Conservation (phyloP, 352 stramenopile genomes). For the Phytopythium oedochilum region DNA sequence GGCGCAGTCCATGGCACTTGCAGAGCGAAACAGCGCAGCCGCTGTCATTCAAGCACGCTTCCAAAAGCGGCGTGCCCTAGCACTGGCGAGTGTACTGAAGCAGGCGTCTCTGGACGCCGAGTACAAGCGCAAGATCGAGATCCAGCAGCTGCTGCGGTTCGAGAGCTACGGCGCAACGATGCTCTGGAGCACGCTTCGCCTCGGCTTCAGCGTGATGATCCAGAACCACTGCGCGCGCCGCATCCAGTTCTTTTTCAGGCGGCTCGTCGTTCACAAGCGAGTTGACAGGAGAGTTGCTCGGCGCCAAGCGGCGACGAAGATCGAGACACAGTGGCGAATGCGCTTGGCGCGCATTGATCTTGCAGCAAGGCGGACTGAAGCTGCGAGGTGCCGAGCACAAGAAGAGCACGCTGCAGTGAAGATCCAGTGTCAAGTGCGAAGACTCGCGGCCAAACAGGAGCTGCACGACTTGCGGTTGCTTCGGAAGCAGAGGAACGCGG, state of each 20-base stretch:
- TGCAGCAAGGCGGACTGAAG: conserved; percentile 2
- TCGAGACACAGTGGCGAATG: conserved; percentile 33
- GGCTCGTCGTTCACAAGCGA: conserved; percentile 23
- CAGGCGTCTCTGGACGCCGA: conserved; percentile 34
- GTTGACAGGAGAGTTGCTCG: conserved; percentile 15
- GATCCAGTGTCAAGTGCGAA: conserved; percentile 22
- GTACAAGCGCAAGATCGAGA: conserved; percentile 30
- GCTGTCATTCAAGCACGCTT: conserved; percentile 38
- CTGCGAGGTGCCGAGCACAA: conserved; percentile 4
- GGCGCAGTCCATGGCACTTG: conserved; percentile 3
- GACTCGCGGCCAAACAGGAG: conserved; percentile 18
- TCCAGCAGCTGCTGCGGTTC: conserved; percentile 47
- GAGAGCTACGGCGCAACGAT: conserved; percentile 50
- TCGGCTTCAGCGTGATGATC: conserved; percentile 47
- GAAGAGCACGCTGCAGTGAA: conserved; percentile 18
- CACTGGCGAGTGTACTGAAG: conserved; percentile 28
- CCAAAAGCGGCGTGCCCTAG: conserved; percentile 27
- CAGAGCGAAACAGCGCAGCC: conserved; percentile 29
- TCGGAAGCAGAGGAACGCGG: conserved; percentile 6
- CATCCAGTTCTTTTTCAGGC: conserved; percentile 48
- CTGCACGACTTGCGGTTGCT: background rate
- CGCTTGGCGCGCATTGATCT: conserved; percentile 20
- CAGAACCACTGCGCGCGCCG: conserved; percentile 39
- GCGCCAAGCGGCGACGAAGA: conserved; percentile 18
- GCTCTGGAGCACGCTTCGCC: conserved; percentile 48